Evolutionary conservation across 176 grass and related monocot genomes (phyloP).

Genomic region (Otatea glauca): DNA sequence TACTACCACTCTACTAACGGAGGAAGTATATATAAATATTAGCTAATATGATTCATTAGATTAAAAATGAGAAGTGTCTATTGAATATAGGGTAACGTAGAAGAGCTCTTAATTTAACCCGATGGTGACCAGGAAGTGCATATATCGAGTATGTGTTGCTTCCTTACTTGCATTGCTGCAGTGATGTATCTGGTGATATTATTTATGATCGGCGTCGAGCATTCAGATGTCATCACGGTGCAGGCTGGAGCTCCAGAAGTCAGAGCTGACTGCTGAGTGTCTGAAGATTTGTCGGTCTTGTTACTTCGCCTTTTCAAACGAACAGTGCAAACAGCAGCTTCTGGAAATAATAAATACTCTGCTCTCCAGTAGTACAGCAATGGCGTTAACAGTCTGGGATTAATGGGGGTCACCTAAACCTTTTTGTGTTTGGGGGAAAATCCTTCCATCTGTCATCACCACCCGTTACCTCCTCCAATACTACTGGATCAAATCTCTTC

Average conservation of each 20-base stretch:
- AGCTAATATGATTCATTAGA: too few species aligned
- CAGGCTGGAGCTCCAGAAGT: neutral
- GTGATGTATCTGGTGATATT: neutral
- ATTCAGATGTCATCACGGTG: neutral
- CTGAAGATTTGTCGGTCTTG: conserved; percentile 16
- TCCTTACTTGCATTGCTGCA: neutral
- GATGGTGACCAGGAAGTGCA: neutral
- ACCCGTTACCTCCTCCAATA: neutral
- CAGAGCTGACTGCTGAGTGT: neutral
- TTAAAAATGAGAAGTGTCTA: too few species aligned
- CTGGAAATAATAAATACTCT: neutral
- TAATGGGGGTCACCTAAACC: neutral
- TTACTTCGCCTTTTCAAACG: neutral
- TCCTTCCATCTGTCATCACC: neutral
- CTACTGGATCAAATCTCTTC: neutral
- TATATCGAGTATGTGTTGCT: neutral
- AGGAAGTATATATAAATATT: too few species aligned
- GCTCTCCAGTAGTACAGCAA: neutral
- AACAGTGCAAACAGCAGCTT: neutral
- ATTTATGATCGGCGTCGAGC: neutral
- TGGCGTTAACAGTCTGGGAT: neutral
- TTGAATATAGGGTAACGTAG: too few species aligned
- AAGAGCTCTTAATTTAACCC: neutral
- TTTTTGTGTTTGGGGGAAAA: neutral
- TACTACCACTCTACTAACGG: too few species aligned